Base-by-base conservation (phyloP, 2,329 filamentous ascomycete genomes). In the Esteya vermicola region DNA sequence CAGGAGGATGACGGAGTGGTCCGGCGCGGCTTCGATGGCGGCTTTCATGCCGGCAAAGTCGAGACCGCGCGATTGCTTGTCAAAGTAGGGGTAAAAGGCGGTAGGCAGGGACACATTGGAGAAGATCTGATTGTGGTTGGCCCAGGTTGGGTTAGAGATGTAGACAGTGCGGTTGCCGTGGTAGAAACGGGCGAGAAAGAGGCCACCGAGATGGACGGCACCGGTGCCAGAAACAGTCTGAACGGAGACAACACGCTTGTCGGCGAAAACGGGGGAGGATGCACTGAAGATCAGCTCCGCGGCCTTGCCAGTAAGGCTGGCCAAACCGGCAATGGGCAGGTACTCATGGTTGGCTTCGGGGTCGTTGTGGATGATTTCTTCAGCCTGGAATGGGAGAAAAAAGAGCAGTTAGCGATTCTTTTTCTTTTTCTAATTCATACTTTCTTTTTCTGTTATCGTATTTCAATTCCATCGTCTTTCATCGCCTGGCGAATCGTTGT, bases 81-180 rank as follows among this genome's bases (percentile, higher is more conserved):
- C 80, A 67, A 94, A 98, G 71, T 98, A 98, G 37, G 89, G 91
- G 66, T 98, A 98, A 49, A 75, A 75, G 50, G 79, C 79, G 52
- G 85, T 75, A 26, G 75, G 65, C 23, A 96, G 68, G 51, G 74
- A 71, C 55, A 95, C 86, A 57, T 96, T 96, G 62, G 70, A 75
- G 68, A 98, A 94, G 70, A 98, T 95, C 63, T 96, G 91, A 67
- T 93, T 80, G 76, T 98, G 91, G 68, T 98, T 98, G 51, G 83
- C 86, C 91, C 91, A 98, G 46, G 91, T 98, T 39, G 91, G 91
- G 60, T 82, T 83, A 54, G 86, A 94, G 60, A 96, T 70, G 71
- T 94, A 95, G 63, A 93, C 75, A 44, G 78, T 75, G 50, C 75
- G 80, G 63, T 71, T 75, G 56, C 72, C 70, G 54, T 69, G 67